Conservation (phyloP, 805 yeast genomes). For the Naumovozyma baii region DNA sequence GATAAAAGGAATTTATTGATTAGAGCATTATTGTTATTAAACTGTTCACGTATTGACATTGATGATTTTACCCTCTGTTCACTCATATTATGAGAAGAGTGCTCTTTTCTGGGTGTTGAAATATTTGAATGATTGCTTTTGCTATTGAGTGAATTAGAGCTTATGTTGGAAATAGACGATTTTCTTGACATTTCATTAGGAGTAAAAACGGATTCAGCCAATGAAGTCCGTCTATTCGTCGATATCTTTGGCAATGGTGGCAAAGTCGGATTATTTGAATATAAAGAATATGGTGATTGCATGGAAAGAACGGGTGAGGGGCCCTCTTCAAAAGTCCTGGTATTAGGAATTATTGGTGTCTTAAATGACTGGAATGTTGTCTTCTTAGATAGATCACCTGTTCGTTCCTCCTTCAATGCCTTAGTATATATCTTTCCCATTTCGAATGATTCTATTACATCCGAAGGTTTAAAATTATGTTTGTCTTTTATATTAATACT, state of each 20-base stretch:
- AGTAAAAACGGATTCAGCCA: conserved; percentile 11
- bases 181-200: conserved; percentile 7
- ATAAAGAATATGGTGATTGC: conserved; percentile 17
- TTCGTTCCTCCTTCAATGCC: conserved; percentile 17
- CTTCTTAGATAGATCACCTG: conserved; percentile 10
- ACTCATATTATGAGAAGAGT: not conserved
- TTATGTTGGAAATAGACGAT: conserved; percentile 3
- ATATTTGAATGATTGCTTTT: not conserved
- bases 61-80: not conserved
- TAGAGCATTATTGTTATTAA: not conserved
- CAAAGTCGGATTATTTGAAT: conserved; percentile 4
- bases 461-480: conserved; percentile 58
- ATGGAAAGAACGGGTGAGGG: conserved; percentile 23
- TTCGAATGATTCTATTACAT: conserved; percentile 47
- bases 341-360: conserved; percentile 21
- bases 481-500: conserved; percentile 41
- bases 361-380: conserved; percentile 16
- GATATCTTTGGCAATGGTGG: conserved; percentile 20
- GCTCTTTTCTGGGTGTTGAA: not conserved
- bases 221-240: conserved; percentile 18
- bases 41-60: conserved; percentile 2
- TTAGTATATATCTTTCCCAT: conserved; percentile 36
- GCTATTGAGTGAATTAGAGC: conserved; percentile 7
- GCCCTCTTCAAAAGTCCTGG: conserved; percentile 22
- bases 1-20: not conserved